Conservation (phyloP, 2,329 filamentous ascomycete species). For the Didymella pinodella region DNA sequence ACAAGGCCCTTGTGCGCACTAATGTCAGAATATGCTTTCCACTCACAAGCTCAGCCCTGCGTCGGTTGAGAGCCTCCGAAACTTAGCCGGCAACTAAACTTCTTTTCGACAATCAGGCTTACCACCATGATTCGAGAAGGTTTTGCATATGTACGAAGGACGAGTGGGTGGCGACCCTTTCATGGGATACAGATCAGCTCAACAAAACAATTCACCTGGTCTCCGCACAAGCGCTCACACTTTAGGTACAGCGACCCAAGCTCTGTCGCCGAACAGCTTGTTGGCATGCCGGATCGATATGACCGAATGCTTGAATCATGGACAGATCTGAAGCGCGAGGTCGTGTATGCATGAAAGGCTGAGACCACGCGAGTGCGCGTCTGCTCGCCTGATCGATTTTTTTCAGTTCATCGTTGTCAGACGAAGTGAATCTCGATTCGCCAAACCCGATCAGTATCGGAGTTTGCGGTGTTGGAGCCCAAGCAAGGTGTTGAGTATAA, state of each 20-base stretch:
- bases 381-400: not conserved
- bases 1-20: conserved; percentile 11
- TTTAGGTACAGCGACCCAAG: not conserved
- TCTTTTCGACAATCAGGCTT: not conserved
- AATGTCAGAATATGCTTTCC: conserved; percentile 21
- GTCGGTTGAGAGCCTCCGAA: conserved; percentile 8
- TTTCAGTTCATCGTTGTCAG: not conserved
- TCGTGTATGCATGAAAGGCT: conserved; percentile 4
- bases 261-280: not conserved
- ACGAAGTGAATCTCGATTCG: not conserved
- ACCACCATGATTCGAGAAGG: conserved; percentile 12
- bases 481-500: not conserved
- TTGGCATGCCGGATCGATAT: conserved; percentile 1
- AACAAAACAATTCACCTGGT: not conserved
- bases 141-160: not conserved
- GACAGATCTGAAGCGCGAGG: not conserved
- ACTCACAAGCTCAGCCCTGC: conserved; percentile 15
- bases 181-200: conserved; percentile 2
- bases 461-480: conserved; percentile 3
- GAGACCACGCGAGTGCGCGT: not conserved
- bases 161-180: not conserved
- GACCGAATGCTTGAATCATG: conserved; percentile 9
- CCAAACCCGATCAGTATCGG: not conserved
- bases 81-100: conserved; percentile 1
- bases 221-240: not conserved